Conservation (phyloP, 192 early-diverging fungal genomes). For the Coemansia sp. region DNA sequence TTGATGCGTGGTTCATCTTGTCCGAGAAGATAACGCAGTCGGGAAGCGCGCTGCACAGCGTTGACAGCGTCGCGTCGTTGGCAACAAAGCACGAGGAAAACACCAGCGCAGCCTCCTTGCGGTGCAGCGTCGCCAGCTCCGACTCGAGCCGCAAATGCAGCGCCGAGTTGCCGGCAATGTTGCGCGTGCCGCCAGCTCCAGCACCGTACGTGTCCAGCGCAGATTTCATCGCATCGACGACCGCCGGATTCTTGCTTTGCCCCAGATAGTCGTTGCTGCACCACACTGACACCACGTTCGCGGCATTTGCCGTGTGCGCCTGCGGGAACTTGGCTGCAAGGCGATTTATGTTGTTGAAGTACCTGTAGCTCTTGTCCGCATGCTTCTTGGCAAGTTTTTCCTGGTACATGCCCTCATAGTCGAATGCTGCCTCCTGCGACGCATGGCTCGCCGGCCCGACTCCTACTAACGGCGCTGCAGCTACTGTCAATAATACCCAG, state of each 20-base stretch:
- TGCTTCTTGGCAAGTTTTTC: conserved; percentile 92
- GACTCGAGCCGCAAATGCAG: conserved; percentile 89
- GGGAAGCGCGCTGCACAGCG: conserved; percentile 83
- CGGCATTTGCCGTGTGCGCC: conserved; percentile 83
- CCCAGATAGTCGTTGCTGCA: conserved; percentile 99
- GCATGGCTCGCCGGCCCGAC: conserved; percentile 25
- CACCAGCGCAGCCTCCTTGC: conserved; percentile 85
- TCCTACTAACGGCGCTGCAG: conserved; percentile 1
- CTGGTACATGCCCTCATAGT: conserved; percentile 89
- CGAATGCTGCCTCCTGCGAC: conserved; percentile 59
- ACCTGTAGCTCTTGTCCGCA: conserved; percentile 94
- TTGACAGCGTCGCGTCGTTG: conserved; percentile 94
- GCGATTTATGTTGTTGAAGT: conserved; percentile 99
- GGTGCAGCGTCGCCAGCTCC: conserved; percentile 90
- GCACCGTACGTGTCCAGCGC: conserved; percentile 95
- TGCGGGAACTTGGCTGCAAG: conserved; percentile 87
- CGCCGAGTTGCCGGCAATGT: conserved; percentile 98
- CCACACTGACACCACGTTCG: conserved; percentile 96
- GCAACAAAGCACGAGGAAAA: conserved; percentile 98
- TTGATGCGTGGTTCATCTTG: conserved; percentile 93
- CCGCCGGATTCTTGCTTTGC: conserved; percentile 85
- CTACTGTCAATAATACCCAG: conserved; percentile 1
- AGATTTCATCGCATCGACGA: conserved; percentile 87
- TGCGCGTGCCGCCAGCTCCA: conserved; percentile 97
- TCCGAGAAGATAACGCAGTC: conserved; percentile 94